Conservation (phyloP, 208 protist genomes). For the Leishmania turanica region DNA sequence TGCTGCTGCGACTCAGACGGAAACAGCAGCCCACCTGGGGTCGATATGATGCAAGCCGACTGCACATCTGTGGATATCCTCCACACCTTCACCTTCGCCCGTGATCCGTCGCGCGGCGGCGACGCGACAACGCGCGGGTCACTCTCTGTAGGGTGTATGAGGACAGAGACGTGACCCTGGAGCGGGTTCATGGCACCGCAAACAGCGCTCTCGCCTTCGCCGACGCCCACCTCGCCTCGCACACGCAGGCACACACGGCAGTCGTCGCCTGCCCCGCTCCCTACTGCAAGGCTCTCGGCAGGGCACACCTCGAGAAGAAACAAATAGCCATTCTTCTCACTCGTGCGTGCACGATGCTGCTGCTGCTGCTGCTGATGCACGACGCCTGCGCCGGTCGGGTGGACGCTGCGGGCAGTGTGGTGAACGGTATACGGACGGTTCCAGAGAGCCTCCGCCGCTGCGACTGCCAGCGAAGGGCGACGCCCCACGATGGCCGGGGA, state of each 20-base stretch:
- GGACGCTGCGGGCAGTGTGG: neutral
- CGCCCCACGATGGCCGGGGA: neutral
- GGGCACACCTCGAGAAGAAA: conserved; percentile 29
- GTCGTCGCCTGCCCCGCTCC: neutral
- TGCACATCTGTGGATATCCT: conserved; percentile 1
- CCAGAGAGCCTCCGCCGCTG: neutral
- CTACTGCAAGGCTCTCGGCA: neutral
- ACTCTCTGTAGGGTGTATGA: conserved; percentile 16
- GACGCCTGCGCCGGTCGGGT: neutral
- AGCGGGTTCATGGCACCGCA: conserved; percentile 16
- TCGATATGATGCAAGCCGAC: neutral
- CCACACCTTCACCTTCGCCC: conserved; percentile 34
- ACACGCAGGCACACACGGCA: conserved; percentile 17
- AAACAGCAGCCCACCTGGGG: neutral
- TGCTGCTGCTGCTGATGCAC: conserved; percentile 4
- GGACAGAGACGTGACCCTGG: conserved; percentile 16
- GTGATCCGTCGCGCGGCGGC: neutral
- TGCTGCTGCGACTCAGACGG: neutral
- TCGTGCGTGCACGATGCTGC: neutral
- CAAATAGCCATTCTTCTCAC: conserved; percentile 13
- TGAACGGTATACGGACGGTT: neutral
- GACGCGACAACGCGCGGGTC: neutral
- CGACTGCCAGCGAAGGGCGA: neutral
- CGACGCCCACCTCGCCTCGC: conserved; percentile 19
- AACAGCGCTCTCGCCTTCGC: conserved; percentile 28